Evolutionary conservation across 169 alveolate genomes (phyloP).

Genomic region (Eimeria maxima): DNA sequence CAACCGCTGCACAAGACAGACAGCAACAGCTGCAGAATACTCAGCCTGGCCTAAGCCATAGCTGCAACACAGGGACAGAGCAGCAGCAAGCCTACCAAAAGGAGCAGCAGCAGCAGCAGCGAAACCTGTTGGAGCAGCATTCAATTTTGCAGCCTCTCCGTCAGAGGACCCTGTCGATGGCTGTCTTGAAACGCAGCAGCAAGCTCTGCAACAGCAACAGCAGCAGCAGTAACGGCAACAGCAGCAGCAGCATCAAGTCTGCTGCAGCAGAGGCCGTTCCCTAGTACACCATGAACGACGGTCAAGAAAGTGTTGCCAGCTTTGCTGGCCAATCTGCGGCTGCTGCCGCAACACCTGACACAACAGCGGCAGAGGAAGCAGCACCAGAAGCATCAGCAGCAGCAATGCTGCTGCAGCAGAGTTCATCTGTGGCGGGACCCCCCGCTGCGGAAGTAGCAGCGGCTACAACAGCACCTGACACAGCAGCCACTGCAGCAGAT

Average conservation of each 20-base stretch:
- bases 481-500: too few relatives aligned
- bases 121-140: not conserved
- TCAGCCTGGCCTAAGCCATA: not conserved
- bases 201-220: slow-evolving; percentile 9
- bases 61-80: slow-evolving; percentile 15
- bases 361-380: not conserved
- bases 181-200: slow-evolving; percentile 8
- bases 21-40: too few relatives aligned
- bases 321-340: not conserved
- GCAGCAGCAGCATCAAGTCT: slow-evolving; percentile 30
- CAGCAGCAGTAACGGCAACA: slow-evolving; percentile 17
- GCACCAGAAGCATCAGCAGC: not conserved
- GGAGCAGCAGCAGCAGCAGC: not conserved
- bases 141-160: not conserved
- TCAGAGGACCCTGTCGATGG: not conserved
- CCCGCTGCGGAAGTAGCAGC: too few relatives aligned
- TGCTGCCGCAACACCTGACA: too few relatives aligned
- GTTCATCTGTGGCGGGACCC: too few relatives aligned
- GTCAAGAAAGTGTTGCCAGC: not conserved
- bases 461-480: too few relatives aligned
- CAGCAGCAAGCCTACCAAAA: not conserved
- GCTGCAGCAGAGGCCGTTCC: too few relatives aligned
- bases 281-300: not conserved
- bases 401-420: too few relatives aligned
- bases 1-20: too few relatives aligned